Conservation (phyloP, 139 green algal genomes). For the Raphidocelis subcapitata region DNA sequence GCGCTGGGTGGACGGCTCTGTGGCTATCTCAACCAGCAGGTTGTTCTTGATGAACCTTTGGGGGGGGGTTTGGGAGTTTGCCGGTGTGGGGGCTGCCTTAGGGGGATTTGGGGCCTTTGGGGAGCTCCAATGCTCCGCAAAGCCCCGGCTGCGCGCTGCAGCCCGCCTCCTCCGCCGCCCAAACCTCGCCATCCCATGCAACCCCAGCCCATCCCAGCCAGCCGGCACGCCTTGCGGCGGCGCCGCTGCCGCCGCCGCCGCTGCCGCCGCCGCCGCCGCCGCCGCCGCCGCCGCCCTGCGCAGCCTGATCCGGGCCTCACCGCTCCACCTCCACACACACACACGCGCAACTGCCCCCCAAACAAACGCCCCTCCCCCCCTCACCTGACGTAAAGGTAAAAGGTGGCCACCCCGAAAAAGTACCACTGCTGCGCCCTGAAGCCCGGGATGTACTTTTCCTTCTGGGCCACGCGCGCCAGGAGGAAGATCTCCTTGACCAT, state of each 20-base stretch:
- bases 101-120: too few relatives aligned
- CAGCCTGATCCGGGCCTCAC: neutral
- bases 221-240: neutral
- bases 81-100: too few relatives aligned
- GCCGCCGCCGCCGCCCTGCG: neutral
- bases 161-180: too few relatives aligned
- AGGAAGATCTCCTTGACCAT: slow-evolving; percentile 84
- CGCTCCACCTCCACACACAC: neutral
- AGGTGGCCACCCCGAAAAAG: slow-evolving; percentile 87
- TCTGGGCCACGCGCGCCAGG: slow-evolving; percentile 63
- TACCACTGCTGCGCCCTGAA: slow-evolving; percentile 87
- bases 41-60: slow-evolving; percentile 89
- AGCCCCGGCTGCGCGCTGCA: too few relatives aligned
- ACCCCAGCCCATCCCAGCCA: too few relatives aligned
- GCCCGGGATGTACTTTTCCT: slow-evolving; percentile 61
- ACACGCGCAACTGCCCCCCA: neutral
- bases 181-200: too few relatives aligned
- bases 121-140: too few relatives aligned
- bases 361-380: too few relatives aligned
- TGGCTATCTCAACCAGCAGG: slow-evolving; percentile 74
- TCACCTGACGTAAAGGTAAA: slow-evolving; percentile 91
- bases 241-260: neutral
- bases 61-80: too few relatives aligned
- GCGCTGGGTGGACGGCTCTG: slow-evolving; percentile 17
- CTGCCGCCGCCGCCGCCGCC: neutral